Evolutionary conservation across 2,329 filamentous ascomycete genomes (phyloP).

Genomic region (Ceratocystis destructans): DNA sequence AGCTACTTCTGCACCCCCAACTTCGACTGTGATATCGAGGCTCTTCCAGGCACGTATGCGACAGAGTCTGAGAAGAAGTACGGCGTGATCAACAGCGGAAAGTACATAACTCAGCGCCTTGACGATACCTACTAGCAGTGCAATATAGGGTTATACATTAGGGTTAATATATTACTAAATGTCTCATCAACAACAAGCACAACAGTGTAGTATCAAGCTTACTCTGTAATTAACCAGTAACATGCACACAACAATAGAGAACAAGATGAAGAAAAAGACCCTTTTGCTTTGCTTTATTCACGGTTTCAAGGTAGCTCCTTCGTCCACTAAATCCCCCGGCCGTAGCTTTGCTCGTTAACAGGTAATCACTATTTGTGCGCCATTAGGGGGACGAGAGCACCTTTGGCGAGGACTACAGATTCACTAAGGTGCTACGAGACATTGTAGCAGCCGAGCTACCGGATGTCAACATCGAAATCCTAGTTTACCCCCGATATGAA

Average conservation of each 20-base stretch:
- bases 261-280: constrained; percentile 53
- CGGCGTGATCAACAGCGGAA: constrained; percentile 57
- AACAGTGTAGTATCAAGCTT: not conserved
- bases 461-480: constrained; percentile 49
- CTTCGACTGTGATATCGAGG: constrained; percentile 60
- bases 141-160: not conserved
- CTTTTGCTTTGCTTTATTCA: constrained; percentile 73
- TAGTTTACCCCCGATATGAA: constrained; percentile 70
- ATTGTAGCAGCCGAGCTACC: constrained; percentile 53
- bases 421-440: constrained; percentile 56
- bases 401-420: constrained; percentile 51
- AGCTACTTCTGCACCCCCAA: constrained; percentile 85
- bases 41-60: constrained; percentile 62
- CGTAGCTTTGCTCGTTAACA: not conserved
- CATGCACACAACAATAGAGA: not conserved
- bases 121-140: constrained; percentile 50
- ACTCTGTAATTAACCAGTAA: not conserved
- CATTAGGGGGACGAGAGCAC: constrained; percentile 60
- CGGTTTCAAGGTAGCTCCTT: constrained; percentile 56
- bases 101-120: constrained; percentile 68
- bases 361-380: not conserved
- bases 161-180: fast-evolving
- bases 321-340: constrained; percentile 9
- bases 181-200: not conserved
- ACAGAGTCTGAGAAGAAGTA: constrained; percentile 62